These are phyloP conservation scores for Aureobasidium sp. DNA, from an alignment of 2,329 filamentous ascomycete species.

Conservation along the genomic window DNA sequence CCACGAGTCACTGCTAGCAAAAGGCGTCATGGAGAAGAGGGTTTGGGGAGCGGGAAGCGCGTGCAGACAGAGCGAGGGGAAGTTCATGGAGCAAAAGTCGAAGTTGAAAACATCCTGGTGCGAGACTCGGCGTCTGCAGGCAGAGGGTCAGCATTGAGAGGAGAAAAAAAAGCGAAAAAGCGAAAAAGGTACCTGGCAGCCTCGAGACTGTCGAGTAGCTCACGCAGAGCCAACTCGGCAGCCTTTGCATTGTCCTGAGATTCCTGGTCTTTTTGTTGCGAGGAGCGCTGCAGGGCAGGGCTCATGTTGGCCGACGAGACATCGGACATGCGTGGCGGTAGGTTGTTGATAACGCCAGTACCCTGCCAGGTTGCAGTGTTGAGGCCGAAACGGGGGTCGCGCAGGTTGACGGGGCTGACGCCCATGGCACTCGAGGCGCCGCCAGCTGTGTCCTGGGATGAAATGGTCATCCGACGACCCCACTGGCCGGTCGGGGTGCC, in stretches of 20 bases:
- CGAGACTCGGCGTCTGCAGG: conserved; percentile 28
- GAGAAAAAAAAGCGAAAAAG: conserved; percentile 4
- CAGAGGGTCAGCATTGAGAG: neutral
- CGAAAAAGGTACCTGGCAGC: conserved; percentile 60
- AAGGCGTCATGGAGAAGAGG: conserved; percentile 71
- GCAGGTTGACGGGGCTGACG: conserved; percentile 12
- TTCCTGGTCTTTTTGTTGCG: conserved; percentile 10
- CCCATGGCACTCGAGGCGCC: conserved; percentile 10
- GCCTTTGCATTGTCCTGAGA: conserved; percentile 42
- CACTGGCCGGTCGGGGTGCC: conserved; percentile 12
- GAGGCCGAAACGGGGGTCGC: conserved; percentile 10
- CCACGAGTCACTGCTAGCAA: conserved; percentile 72
- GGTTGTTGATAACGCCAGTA: conserved; percentile 70
- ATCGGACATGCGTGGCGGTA: conserved; percentile 34
- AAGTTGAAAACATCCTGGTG: conserved; percentile 57
- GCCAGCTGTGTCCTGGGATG: conserved; percentile 11
- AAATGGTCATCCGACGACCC: conserved; percentile 4
- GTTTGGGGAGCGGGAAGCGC: conserved; percentile 74
- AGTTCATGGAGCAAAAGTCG: conserved; percentile 76
- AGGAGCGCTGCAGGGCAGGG: neutral
- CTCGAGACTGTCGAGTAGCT: conserved; percentile 71
- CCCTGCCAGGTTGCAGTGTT: conserved; percentile 20
- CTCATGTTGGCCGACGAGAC: neutral
- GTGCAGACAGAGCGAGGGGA: conserved; percentile 74
- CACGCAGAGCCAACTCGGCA: conserved; percentile 74